Conservation (phyloP, 805 yeast species). For the Pichia eremophila region DNA sequence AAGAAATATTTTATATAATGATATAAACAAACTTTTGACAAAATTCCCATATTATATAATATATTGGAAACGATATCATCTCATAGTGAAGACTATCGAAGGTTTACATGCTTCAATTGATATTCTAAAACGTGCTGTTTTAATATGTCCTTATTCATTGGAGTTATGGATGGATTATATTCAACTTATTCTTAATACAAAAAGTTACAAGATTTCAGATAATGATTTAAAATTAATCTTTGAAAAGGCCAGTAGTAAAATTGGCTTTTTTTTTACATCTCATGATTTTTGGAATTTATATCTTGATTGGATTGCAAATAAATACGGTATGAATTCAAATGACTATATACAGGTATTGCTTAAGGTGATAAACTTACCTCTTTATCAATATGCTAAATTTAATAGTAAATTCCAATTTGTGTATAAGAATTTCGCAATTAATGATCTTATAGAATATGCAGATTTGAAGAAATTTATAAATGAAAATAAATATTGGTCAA, state of each 20-base stretch:
- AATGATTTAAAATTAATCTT: constrained; percentile 34
- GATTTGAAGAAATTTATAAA: constrained; percentile 23
- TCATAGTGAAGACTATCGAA: constrained; percentile 44
- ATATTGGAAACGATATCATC: constrained; percentile 56
- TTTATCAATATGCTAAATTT: constrained; percentile 81
- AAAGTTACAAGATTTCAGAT: constrained; percentile 31
- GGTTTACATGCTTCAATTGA: constrained; percentile 44
- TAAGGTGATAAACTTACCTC: constrained; percentile 48
- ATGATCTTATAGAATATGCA: constrained; percentile 23
- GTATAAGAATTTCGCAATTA: constrained; percentile 26
- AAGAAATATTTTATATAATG: constrained; percentile 14
- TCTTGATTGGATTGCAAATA: constrained; percentile 47
- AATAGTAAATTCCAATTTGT: constrained; percentile 40
- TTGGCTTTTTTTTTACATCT: constrained; percentile 68
- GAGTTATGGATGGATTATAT: constrained; percentile 64
- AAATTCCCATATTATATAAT: constrained; percentile 50
- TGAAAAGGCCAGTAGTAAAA: constrained; percentile 34
- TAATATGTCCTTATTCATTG: constrained; percentile 46
- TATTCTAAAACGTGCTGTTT: constrained; percentile 36
- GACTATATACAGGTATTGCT: constrained; percentile 34
- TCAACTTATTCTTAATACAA: constrained; percentile 38
- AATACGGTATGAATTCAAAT: constrained; percentile 25
- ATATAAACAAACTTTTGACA: constrained; percentile 35
- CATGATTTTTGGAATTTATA: constrained; percentile 80
- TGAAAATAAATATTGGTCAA: background rate